Conservation (phyloP, 441 rosid species). For the Rhodomyrtus psidioides region DNA sequence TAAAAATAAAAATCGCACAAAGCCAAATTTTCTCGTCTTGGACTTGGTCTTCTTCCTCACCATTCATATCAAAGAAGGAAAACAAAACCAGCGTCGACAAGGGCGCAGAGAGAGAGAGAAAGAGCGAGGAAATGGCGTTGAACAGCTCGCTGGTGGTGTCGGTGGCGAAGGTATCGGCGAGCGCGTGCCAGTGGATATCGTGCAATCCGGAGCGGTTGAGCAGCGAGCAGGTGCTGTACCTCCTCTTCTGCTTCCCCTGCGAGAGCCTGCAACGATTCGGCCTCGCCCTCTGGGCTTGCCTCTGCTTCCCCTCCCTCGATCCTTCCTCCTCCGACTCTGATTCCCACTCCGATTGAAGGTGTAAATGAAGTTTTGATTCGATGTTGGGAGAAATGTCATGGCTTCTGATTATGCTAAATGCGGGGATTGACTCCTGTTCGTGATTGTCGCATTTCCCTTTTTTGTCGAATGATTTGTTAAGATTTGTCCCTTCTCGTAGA, state of each 20-base stretch:
- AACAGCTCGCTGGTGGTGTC: slow-evolving; percentile 55
- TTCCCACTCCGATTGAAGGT: slow-evolving; percentile 34
- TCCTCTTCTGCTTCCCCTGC: slow-evolving; percentile 58
- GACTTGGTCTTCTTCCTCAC: not conserved
- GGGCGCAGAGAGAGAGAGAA: not conserved
- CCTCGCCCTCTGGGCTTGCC: slow-evolving; percentile 42
- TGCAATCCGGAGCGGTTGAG: slow-evolving; percentile 76
- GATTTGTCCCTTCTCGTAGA: not conserved
- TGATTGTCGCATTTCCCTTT: not conserved
- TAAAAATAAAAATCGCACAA: not conserved
- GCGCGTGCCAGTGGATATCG: slow-evolving; percentile 70
- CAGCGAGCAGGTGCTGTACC: slow-evolving; percentile 50
- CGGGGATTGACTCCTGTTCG: not conserved
- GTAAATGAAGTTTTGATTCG: not conserved
- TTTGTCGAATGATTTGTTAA: not conserved
- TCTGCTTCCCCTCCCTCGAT: slow-evolving; percentile 32
- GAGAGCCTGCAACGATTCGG: slow-evolving; percentile 50
- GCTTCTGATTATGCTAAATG: not conserved
- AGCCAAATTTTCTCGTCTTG: not conserved
- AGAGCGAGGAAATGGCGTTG: slow-evolving; percentile 43
- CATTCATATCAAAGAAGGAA: not conserved
- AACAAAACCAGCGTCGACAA: not conserved
- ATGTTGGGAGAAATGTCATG: not conserved
- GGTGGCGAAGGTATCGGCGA: slow-evolving; percentile 57
- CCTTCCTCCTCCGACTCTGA: slow-evolving; percentile 8